phyloP scores from a whole-genome alignment of 345 rosid genomes.

The Luvunga scandens region DNA sequence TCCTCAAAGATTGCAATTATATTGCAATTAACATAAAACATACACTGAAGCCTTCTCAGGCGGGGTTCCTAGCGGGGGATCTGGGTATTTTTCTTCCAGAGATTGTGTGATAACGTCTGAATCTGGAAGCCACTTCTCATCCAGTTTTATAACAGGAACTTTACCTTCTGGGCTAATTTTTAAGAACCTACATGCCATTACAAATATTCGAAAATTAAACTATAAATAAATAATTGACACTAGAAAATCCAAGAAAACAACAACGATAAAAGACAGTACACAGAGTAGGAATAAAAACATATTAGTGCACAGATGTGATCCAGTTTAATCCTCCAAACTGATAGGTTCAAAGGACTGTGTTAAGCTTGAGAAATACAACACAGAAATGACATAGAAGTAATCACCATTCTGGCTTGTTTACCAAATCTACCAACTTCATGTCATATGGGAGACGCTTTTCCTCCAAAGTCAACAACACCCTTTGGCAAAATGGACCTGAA shows the following conservation, averaged over 20 bases:
- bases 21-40: constrained; percentile 11
- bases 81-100: constrained; percentile 83
- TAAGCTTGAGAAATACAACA: not conserved
- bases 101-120: constrained; percentile 84
- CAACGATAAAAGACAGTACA: not conserved
- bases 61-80: constrained; percentile 75
- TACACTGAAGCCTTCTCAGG: constrained; percentile 88
- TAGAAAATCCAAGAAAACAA: not conserved
- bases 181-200: constrained; percentile 60
- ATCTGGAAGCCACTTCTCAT: constrained; percentile 91
- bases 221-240: not conserved
- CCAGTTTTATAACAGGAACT: constrained; percentile 82
- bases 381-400: constrained; percentile 3
- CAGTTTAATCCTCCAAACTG: not conserved
- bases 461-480: constrained; percentile 81
- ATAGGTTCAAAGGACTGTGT: not conserved
- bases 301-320: not conserved
- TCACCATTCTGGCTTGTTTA: constrained; percentile 92
- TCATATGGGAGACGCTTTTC: constrained; percentile 87
- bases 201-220: not conserved
- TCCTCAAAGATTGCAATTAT: not conserved
- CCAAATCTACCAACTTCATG: constrained; percentile 79
- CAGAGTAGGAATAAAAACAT: not conserved
- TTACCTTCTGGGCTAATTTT: constrained; percentile 82
- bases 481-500: constrained; percentile 90